Conservation (phyloP, 139 green algal genomes). For the Eudorina sp. region DNA sequence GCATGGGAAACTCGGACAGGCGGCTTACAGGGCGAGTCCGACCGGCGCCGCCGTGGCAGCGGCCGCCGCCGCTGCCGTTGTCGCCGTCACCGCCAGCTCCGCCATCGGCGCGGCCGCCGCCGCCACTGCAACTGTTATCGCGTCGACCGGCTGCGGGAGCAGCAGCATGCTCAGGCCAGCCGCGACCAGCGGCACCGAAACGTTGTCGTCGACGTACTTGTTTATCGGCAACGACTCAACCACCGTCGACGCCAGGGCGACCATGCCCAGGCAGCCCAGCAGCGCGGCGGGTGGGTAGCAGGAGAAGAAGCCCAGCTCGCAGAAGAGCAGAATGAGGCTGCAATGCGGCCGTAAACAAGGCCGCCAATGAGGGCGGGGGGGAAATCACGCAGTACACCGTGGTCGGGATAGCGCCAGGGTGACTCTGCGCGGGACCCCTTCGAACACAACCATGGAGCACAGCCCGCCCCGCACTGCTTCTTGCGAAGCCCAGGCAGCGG, state of each 20-base stretch:
- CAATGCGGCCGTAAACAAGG: too few relatives aligned
- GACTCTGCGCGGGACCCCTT: too few relatives aligned
- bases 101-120: background rate
- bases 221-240: conserved; percentile 92
- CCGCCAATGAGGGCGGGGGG: background rate
- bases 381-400: too few relatives aligned
- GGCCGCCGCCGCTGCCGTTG: background rate
- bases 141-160: conserved; percentile 51
- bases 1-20: too few relatives aligned
- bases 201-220: conserved; percentile 91
- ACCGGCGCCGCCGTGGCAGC: background rate
- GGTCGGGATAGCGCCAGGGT: too few relatives aligned
- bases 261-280: conserved; percentile 61
- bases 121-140: background rate
- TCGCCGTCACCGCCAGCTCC: conserved; percentile 6
- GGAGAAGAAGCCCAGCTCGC: conserved; percentile 68
- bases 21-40: background rate
- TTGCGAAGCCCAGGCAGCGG: too few relatives aligned
- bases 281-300: conserved; percentile 45
- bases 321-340: conserved; percentile 71
- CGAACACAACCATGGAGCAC: too few relatives aligned
- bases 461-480: too few relatives aligned
- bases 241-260: conserved; percentile 73
- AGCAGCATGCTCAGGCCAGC: conserved; percentile 48
- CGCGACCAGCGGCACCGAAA: conserved; percentile 86